Conservation (phyloP, 768 basidiomycete species). For the Stropharia rugosoannulata region DNA sequence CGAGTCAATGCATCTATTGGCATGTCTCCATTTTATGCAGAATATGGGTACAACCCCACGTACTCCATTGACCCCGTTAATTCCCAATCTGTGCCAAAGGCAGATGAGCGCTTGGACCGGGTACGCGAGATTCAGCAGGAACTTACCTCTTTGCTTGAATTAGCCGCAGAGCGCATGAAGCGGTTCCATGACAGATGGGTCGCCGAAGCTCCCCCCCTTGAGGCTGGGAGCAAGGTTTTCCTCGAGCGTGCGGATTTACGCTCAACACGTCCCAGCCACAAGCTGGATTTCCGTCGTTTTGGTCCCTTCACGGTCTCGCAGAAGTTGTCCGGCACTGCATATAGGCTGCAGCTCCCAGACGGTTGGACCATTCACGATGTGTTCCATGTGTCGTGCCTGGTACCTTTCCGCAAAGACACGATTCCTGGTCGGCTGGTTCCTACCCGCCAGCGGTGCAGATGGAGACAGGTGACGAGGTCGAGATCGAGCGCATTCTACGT, state of each 20-base stretch:
- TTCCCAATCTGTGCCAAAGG: background rate
- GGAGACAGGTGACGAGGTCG: background rate
- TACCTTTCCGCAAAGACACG: background rate
- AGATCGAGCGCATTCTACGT: background rate
- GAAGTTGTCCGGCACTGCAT: background rate
- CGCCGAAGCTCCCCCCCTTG: too few relatives aligned
- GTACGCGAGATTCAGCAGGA: background rate
- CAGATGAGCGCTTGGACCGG: background rate
- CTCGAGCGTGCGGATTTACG: background rate
- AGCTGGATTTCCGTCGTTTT: background rate
- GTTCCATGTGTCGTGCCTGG: slow-evolving; percentile 3
- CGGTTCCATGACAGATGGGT: background rate
- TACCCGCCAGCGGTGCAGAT: background rate
- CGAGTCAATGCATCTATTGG: background rate
- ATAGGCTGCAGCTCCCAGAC: background rate
- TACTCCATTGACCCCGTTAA: background rate
- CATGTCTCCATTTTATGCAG: background rate
- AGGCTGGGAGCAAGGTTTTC: too few relatives aligned
- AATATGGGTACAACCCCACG: background rate
- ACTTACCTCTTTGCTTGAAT: background rate
- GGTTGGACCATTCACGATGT: background rate
- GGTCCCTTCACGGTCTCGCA: background rate
- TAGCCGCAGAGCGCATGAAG: background rate
- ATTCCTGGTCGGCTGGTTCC: background rate
- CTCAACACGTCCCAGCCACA: background rate